Evolutionary conservation across 2,329 filamentous ascomycete genomes (phyloP).

Genomic region (Amesomyces nigricolor): DNA sequence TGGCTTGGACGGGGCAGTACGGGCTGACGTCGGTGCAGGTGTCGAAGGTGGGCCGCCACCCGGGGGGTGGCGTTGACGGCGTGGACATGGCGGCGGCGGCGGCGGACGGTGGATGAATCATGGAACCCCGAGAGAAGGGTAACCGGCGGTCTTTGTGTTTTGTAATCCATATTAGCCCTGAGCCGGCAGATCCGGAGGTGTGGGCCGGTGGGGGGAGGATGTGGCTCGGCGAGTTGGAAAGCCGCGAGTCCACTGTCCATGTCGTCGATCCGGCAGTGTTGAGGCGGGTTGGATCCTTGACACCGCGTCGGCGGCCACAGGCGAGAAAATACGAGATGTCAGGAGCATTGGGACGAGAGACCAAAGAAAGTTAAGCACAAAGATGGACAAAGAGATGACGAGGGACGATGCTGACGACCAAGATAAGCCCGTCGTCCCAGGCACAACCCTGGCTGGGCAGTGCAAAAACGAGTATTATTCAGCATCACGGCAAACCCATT

Average conservation of each 20-base stretch:
- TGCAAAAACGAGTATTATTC: neutral
- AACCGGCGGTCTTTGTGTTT: neutral
- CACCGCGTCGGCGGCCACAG: too few species aligned
- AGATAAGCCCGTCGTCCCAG: neutral
- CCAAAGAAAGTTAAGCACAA: too few species aligned
- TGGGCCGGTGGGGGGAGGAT: neutral
- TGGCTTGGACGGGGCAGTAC: conserved; percentile 45
- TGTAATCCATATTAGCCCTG: neutral
- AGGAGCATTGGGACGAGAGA: too few species aligned
- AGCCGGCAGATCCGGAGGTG: neutral
- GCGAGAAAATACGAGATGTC: too few species aligned
- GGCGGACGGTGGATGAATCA: neutral
- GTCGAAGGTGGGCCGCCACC: conserved; percentile 21
- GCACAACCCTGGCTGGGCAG: neutral
- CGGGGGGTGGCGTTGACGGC: conserved; percentile 1
- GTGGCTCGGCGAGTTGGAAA: neutral
- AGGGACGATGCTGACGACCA: too few species aligned
- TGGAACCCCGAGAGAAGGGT: too few species aligned
- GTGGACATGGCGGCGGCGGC: conserved; percentile 8
- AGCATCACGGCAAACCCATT: conserved; percentile 2
- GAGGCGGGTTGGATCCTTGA: too few species aligned
- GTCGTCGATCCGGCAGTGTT: too few species aligned
- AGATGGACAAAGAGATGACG: too few species aligned
- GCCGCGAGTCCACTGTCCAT: neutral
- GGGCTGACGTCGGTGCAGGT: conserved; percentile 36